Evolutionary conservation across 805 yeast genomes (phyloP).

Genomic region (Candida bentonensis): DNA sequence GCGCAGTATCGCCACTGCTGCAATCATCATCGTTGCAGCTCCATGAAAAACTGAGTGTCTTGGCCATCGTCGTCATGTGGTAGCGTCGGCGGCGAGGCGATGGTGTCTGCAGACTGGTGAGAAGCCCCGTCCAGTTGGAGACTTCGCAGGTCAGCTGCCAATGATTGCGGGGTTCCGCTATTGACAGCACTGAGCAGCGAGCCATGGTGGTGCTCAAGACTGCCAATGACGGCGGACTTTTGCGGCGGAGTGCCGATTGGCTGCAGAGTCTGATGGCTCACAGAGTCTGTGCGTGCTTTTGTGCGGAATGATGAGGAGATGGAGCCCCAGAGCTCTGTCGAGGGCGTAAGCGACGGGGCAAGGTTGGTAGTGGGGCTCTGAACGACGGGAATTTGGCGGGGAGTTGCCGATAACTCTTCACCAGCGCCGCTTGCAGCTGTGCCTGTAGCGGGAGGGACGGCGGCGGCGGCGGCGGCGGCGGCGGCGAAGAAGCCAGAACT

Average conservation of each 20-base stretch:
- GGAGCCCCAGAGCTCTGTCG: background rate
- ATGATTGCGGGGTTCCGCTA: conserved; percentile 2
- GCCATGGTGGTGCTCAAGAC: background rate
- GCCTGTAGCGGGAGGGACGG: background rate
- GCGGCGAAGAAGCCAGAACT: background rate
- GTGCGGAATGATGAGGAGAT: background rate
- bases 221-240: background rate
- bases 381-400: background rate
- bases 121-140: background rate
- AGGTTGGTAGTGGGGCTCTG: background rate
- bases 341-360: background rate
- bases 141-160: background rate
- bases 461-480: background rate
- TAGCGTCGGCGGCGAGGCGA: conserved; percentile 3
- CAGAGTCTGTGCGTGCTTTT: background rate
- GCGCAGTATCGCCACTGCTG: too few species aligned
- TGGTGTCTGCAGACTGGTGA: conserved; percentile 1
- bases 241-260: background rate
- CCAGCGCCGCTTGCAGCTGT: background rate
- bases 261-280: background rate
- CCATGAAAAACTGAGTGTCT: conserved; percentile 6
- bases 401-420: background rate
- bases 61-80: conserved; percentile 4
- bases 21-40: conserved; percentile 3
- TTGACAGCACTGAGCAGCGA: conserved; percentile 1